A percentile compares a stretch with the other conserved stretches of the same genome.
These are phyloP conservation scores for Cicer judaicum DNA, from an alignment of 306 rosid genomes.

Conservation along the genomic window DNA sequence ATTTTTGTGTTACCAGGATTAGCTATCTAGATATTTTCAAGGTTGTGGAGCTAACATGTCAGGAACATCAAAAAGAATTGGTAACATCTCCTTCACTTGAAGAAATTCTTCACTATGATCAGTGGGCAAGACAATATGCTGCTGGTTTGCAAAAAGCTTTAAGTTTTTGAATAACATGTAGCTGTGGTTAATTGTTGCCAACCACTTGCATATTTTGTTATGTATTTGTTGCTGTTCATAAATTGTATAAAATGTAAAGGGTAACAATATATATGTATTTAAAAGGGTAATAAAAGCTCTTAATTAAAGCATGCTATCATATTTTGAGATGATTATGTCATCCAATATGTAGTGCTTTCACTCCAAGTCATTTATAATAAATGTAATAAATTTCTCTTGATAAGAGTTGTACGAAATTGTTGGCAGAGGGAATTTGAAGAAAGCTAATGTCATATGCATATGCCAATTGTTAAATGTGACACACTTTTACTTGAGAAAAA, in stretches of 20 bases:
- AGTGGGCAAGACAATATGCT: slow-evolving; percentile 85
- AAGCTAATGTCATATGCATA: too few species aligned
- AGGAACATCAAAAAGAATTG: slow-evolving; percentile 66
- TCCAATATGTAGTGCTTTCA: background rate
- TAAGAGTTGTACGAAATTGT: background rate
- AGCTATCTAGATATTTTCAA: slow-evolving; percentile 84
- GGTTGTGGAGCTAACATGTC: slow-evolving; percentile 82
- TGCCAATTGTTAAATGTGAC: too few species aligned
- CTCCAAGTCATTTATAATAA: background rate
- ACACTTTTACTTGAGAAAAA: too few species aligned
- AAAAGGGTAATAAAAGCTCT: background rate
- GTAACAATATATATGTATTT: background rate
- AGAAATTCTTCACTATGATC: slow-evolving; percentile 83
- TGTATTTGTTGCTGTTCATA: slow-evolving; percentile 17
- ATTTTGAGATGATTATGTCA: slow-evolving; percentile 25
- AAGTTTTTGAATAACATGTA: slow-evolving; percentile 48
- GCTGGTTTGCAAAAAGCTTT: slow-evolving; percentile 58
- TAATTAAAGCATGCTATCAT: background rate
- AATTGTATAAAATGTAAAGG: slow-evolving; percentile 26
- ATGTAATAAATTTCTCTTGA: background rate
- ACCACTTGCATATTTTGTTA: slow-evolving; percentile 13
- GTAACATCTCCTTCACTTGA: slow-evolving; percentile 78
- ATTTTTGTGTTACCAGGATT: slow-evolving; percentile 57
- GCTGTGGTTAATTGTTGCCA: slow-evolving; percentile 5
- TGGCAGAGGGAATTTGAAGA: background rate